A percentile compares a stretch with the other conserved stretches of the same genome.
These are phyloP conservation scores for Cutaneotrichosporon dermatis DNA, from an alignment of 1,284 basidiomycete genomes.

Conservation along the genomic window DNA sequence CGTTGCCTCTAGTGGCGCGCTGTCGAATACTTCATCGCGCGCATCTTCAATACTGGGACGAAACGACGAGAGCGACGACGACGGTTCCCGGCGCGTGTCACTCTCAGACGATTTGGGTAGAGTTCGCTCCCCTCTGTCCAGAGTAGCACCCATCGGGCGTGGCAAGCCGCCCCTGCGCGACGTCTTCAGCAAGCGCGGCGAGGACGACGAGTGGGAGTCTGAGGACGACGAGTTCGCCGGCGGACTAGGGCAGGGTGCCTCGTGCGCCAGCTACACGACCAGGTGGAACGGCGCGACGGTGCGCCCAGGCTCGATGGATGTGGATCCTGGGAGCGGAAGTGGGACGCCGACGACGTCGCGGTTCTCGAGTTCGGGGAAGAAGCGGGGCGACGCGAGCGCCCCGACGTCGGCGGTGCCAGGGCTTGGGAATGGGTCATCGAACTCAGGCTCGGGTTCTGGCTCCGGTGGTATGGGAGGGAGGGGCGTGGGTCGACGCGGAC, in stretches of 20 bases:
- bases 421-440: not conserved
- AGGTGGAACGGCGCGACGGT: constrained; percentile 8
- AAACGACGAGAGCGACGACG: constrained; percentile 15
- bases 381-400: not conserved
- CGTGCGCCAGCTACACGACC: not conserved
- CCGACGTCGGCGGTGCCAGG: not conserved
- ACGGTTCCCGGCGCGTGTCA: not conserved
- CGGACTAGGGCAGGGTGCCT: constrained; percentile 44
- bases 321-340: not conserved
- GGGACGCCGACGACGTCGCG: not conserved
- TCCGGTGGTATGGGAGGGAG: not conserved
- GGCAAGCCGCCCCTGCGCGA: constrained; percentile 45
- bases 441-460: not conserved
- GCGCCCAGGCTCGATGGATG: not conserved
- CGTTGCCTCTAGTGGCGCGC: constrained; percentile 30
- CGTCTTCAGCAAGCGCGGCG: constrained; percentile 49
- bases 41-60: constrained; percentile 27
- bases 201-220: constrained; percentile 48
- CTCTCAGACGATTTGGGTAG: not conserved
- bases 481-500: not conserved
- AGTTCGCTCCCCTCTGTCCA: not conserved
- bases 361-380: not conserved
- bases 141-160: constrained; percentile 17
- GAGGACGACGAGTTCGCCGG: constrained; percentile 35
- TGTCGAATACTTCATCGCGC: constrained; percentile 35